Evolutionary conservation across 306 rosid genomes (phyloP).

Genomic region (Echinosophora koreensis): DNA sequence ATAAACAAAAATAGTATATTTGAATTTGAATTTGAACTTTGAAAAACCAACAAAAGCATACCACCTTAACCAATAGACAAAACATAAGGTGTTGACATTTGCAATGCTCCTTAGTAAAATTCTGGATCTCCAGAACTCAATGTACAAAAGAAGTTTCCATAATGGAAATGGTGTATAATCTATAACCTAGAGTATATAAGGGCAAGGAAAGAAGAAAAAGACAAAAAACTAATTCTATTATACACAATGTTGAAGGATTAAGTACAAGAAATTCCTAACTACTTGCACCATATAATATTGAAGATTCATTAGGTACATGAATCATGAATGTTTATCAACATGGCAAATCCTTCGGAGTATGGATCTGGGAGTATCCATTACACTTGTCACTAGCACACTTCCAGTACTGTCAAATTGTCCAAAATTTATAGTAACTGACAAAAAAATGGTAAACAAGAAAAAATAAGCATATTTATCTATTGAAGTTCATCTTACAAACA

Average conservation of each 20-base stretch:
- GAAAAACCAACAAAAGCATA: not conserved
- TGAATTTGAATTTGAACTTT: too few relatives aligned
- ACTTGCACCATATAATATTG: conserved; percentile 39
- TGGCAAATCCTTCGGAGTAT: conserved; percentile 11
- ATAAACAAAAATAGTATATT: too few relatives aligned
- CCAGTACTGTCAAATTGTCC: conserved; percentile 6
- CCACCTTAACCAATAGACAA: not conserved
- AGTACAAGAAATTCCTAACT: conserved; percentile 35
- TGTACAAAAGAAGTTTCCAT: conserved; percentile 48
- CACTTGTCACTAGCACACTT: conserved; percentile 13
- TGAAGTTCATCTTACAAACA: conserved; percentile 12
- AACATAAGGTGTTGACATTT: not conserved
- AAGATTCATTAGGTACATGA: conserved; percentile 34
- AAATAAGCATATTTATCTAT: not conserved
- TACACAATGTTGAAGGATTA: conserved; percentile 37
- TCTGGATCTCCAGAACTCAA: conserved; percentile 39
- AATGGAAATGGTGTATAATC: conserved; percentile 35
- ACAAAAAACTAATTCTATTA: conserved; percentile 30
- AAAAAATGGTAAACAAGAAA: not conserved
- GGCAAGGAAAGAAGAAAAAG: not conserved
- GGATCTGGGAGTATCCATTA: conserved; percentile 33
- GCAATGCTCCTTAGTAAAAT: conserved; percentile 23
- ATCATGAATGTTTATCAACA: conserved; percentile 35
- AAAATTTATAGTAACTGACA: conserved; percentile 36
- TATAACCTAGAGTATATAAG: not conserved